Evolutionary conservation across 306 rosid species (phyloP).

Genomic region (Rubus idaeus): DNA sequence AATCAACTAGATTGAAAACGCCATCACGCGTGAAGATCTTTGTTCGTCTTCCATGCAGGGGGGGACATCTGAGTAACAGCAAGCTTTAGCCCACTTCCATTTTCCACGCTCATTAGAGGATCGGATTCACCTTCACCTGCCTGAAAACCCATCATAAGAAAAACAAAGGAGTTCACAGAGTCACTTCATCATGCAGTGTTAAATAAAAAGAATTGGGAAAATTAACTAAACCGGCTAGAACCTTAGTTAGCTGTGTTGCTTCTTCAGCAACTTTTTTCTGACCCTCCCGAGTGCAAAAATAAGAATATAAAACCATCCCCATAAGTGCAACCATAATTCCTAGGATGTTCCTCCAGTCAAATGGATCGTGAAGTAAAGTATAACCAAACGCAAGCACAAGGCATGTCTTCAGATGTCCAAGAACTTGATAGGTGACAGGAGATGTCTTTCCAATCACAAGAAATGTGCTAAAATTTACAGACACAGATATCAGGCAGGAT

Average conservation of each 20-base stretch:
- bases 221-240: conserved; percentile 18
- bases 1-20: not conserved
- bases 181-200: not conserved
- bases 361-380: conserved; percentile 79
- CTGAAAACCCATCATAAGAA: conserved; percentile 43
- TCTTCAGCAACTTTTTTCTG: conserved; percentile 71
- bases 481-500: conserved; percentile 89
- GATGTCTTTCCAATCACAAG: conserved; percentile 96
- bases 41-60: conserved; percentile 62
- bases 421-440: conserved; percentile 96
- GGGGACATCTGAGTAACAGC: conserved; percentile 41
- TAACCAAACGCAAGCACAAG: conserved; percentile 90
- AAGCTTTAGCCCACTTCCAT: conserved; percentile 41
- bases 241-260: conserved; percentile 62
- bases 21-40: conserved; percentile 57
- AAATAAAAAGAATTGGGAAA: not conserved
- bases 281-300: conserved; percentile 65
- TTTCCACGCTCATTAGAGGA: conserved; percentile 61
- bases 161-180: conserved; percentile 10
- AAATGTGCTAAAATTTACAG: conserved; percentile 95
- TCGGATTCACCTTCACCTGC: conserved; percentile 64
- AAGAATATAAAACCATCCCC: conserved; percentile 91
- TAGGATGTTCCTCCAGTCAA: conserved; percentile 87
- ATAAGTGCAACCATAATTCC: conserved; percentile 76
- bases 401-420: conserved; percentile 96